Evolutionary conservation across 805 yeast species (phyloP).

Genomic region (Starmerella asiatica): DNA sequence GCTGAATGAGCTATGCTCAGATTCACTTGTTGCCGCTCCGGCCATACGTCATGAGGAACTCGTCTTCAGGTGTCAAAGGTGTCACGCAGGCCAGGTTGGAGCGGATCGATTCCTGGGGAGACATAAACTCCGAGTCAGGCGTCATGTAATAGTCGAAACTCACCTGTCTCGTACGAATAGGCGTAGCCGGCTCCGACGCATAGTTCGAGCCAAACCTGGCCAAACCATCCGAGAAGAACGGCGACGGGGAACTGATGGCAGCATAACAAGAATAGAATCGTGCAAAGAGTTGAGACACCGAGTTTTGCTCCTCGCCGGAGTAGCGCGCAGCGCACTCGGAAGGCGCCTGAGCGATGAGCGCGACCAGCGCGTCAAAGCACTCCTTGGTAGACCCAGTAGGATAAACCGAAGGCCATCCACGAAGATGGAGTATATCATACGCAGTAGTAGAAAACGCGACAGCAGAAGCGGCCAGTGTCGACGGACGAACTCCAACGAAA

Average conservation of each 20-base stretch:
- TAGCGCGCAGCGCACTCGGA: slow-evolving; percentile 11
- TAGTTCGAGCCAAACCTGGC: background rate
- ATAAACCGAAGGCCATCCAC: slow-evolving; percentile 13
- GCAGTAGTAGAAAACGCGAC: slow-evolving; percentile 25
- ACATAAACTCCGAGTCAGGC: slow-evolving; percentile 3
- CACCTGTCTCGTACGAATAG: slow-evolving; percentile 2
- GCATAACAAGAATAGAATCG: slow-evolving; percentile 6
- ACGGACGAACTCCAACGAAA: slow-evolving; percentile 23
- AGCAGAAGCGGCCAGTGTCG: slow-evolving; percentile 28
- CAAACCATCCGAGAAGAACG: background rate
- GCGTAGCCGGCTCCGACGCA: slow-evolving; percentile 7
- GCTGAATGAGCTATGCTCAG: background rate
- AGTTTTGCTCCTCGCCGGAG: slow-evolving; percentile 4
- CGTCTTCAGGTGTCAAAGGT: slow-evolving; percentile 6
- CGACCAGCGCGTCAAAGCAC: slow-evolving; percentile 22
- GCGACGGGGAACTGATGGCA: background rate
- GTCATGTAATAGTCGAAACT: background rate
- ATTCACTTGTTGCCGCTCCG: background rate
- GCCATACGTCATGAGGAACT: background rate
- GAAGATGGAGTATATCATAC: slow-evolving; percentile 16
- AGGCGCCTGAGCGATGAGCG: slow-evolving; percentile 18
- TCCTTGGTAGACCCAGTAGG: slow-evolving; percentile 14
- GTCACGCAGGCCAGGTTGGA: slow-evolving; percentile 2
- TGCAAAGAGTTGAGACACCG: slow-evolving; percentile 5
- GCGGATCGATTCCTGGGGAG: background rate